A percentile compares a stretch with the other conserved stretches of the same genome.
phyloP scores from a whole-genome alignment of 345 rosid species.

The Mercurialis annua region DNA sequence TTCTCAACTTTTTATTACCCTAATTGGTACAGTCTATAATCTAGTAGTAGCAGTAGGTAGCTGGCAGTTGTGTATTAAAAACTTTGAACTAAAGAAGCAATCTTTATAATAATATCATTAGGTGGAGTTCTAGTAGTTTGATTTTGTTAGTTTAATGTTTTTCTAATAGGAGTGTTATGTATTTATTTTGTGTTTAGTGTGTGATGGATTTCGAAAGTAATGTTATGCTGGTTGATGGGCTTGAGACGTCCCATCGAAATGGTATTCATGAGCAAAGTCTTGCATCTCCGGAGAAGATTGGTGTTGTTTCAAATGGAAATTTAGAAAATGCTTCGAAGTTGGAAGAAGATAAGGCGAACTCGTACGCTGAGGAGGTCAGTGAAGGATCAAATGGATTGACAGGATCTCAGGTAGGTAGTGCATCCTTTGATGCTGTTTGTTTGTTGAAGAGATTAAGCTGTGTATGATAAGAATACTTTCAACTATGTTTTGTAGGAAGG shows the following conservation, averaged over 20 bases:
- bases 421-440: constrained; percentile 4
- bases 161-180: neutral
- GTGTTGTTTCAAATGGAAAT: constrained; percentile 26
- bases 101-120: too few relatives aligned
- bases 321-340: constrained; percentile 17
- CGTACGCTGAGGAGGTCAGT: constrained; percentile 22
- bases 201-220: constrained; percentile 60
- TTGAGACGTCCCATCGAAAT: constrained; percentile 48
- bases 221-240: constrained; percentile 34
- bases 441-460: neutral
- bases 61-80: neutral
- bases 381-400: constrained; percentile 28
- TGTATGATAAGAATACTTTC: constrained; percentile 14
- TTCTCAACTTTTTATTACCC: too few relatives aligned
- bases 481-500: constrained; percentile 35
- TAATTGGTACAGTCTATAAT: too few relatives aligned
- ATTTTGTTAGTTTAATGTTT: too few relatives aligned
- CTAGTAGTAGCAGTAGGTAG: neutral
- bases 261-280: constrained; percentile 41
- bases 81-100: neutral
- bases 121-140: too few relatives aligned
- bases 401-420: constrained; percentile 42
- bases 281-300: constrained; percentile 29
- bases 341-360: constrained; percentile 27
- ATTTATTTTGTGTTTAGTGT: constrained; percentile 5